These are phyloP conservation scores for Sanghuangporus sanghuang DNA, from an alignment of 1,284 basidiomycete genomes.

Conservation along the genomic window DNA sequence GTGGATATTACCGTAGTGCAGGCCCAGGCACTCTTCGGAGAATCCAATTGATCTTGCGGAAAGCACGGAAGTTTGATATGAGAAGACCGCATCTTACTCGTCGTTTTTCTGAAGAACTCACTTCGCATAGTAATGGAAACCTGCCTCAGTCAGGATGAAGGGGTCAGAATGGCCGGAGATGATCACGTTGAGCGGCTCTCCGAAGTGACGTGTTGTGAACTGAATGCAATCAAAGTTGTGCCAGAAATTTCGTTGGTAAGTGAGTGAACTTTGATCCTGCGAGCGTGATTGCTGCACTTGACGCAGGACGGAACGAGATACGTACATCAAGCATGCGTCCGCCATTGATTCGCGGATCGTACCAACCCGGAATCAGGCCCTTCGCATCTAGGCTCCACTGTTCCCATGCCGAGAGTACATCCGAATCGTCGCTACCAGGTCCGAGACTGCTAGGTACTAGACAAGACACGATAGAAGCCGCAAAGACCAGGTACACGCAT, in stretches of 20 bases:
- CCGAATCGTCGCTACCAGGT: neutral
- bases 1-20: slow-evolving; percentile 41
- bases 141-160: slow-evolving; percentile 35
- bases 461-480: neutral
- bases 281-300: neutral
- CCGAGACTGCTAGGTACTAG: neutral
- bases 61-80: neutral
- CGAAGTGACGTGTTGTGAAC: slow-evolving; percentile 51
- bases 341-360: slow-evolving; percentile 64
- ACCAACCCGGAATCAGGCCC: slow-evolving; percentile 46
- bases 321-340: slow-evolving; percentile 68
- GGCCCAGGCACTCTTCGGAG: slow-evolving; percentile 40
- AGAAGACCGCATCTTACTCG: neutral
- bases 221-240: slow-evolving; percentile 24
- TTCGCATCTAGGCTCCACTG: neutral
- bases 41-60: slow-evolving; percentile 62
- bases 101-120: slow-evolving; percentile 22
- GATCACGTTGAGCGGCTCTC: slow-evolving; percentile 44
- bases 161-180: slow-evolving; percentile 42
- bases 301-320: slow-evolving; percentile 7
- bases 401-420: neutral
- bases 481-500: neutral
- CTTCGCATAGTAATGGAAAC: slow-evolving; percentile 39
- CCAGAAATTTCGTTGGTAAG: too few relatives aligned
- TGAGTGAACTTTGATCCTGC: too few relatives aligned